Conservation (phyloP, 2,329 filamentous ascomycete species). For the Mycocentrospora acerina region DNA sequence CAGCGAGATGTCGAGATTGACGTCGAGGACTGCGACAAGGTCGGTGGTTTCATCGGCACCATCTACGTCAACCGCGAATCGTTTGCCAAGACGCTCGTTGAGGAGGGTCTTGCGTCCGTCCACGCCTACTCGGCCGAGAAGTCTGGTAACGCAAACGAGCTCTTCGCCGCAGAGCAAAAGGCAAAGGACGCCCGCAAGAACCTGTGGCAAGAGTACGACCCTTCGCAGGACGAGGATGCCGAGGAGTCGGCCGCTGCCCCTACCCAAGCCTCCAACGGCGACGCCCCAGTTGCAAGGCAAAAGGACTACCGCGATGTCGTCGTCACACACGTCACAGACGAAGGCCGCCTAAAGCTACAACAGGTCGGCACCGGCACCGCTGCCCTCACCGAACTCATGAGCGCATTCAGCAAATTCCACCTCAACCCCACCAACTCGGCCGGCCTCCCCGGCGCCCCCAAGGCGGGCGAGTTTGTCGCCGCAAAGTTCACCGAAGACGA, state of each 20-base stretch:
- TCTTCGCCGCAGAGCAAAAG: conserved; percentile 81
- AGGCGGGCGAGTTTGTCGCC: conserved; percentile 87
- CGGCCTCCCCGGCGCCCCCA: conserved; percentile 73
- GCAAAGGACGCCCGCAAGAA: conserved; percentile 89
- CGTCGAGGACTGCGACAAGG: conserved; percentile 91
- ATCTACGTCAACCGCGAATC: conserved; percentile 93
- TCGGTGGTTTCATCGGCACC: conserved; percentile 94
- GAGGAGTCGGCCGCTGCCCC: conserved; percentile 50
- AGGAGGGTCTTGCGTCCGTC: conserved; percentile 90
- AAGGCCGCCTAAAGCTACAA: conserved; percentile 85
- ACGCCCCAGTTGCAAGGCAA: conserved; percentile 61
- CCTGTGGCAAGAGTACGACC: conserved; percentile 93
- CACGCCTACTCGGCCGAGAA: conserved; percentile 96
- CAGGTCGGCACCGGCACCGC: conserved; percentile 84
- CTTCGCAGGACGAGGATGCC: conserved; percentile 74
- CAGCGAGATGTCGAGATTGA: conserved; percentile 97
- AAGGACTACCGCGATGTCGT: conserved; percentile 94
- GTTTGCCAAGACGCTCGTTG: conserved; percentile 88
- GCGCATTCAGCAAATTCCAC: conserved; percentile 87
- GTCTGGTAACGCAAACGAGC: conserved; percentile 82
- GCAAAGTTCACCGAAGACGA: conserved; percentile 87
- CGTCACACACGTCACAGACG: conserved; percentile 84
- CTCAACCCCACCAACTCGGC: conserved; percentile 77
- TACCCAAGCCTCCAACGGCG: conserved; percentile 53
- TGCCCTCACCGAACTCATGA: conserved; percentile 85